Evolutionary conservation across 345 rosid species (phyloP), one percentile per base, ranked within the genome.

Genomic region (Salix dunnii): DNA sequence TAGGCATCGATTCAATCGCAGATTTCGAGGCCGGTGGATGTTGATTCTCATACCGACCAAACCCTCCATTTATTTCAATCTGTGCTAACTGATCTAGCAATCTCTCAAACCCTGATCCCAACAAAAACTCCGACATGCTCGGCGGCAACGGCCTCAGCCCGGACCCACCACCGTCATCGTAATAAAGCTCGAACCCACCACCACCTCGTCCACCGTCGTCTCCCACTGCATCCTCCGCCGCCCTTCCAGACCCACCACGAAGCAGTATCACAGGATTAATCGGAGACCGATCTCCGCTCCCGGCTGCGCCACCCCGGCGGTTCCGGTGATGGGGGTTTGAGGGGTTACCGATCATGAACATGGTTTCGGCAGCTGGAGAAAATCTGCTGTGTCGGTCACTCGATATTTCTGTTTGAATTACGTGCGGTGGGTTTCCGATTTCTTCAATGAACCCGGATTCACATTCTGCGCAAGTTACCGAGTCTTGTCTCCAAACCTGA

Each of bases 81-180:
- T 90, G 92, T 21, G 96, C 89, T 63, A 93, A 80, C 87, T 93
- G 96, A 76, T 92, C 98, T 21, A 93, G 79, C 38, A 93, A 68
- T 7, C 97, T 87, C 68, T 93, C 96, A 28, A 96, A 91, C 3
- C 98, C 98, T 17, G 98, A 91, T 61, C 98, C 99, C 28, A 96
- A 70, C 28, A 96, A 60, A 80, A 96, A 92, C 82, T 93, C 98
- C 27, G 96, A 88, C 90, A 93, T 92, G 58, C 87, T 91, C 12
- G 90, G 78, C 0, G 98, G 99, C 66, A 96, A 77, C 3, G 95
- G 98, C 68, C 97, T 80, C 20, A 96, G 77, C n/a, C 98, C 97
- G 0, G 92, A 86, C 21, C 92, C 96, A 0, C 77, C 89, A 6
- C 98, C 99, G 8, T 96, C 98, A 21, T 91, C 99, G 66, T 93